These are phyloP conservation scores for Alternaria hordeiaustralica DNA, from an alignment of 2,329 filamentous ascomycete genomes.

Conservation along the genomic window DNA sequence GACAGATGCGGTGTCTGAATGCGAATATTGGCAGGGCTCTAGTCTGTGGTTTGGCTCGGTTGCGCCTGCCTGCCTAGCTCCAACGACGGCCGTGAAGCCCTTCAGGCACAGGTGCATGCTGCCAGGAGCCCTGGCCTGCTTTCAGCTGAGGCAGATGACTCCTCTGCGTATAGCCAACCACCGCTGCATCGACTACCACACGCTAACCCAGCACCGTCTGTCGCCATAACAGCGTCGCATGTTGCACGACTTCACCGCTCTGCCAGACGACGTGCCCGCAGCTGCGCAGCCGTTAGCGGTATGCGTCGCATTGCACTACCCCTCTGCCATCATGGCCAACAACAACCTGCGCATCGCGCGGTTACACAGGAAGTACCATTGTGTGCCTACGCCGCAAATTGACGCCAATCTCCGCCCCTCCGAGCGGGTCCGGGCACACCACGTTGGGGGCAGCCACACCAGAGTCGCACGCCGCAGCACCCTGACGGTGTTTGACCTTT, in stretches of 20 bases:
- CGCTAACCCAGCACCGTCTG: background rate
- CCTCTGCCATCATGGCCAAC: background rate
- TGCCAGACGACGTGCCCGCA: slow-evolving; percentile 1
- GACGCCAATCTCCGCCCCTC: background rate
- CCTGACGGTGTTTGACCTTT: slow-evolving; percentile 3
- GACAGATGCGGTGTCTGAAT: slow-evolving; percentile 8
- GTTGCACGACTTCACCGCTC: slow-evolving; percentile 22
- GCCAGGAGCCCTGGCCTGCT: slow-evolving; percentile 2
- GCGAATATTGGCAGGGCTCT: slow-evolving; percentile 14
- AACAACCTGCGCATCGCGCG: slow-evolving; percentile 18
- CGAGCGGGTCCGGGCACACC: slow-evolving; percentile 13
- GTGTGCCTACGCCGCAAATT: slow-evolving; percentile 7
- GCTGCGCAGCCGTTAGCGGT: slow-evolving; percentile 4
- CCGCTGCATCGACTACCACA: slow-evolving; percentile 4
- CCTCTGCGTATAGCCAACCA: slow-evolving; percentile 13
- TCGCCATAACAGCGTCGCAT: background rate
- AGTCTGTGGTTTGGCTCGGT: slow-evolving; percentile 3
- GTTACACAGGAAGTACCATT: slow-evolving; percentile 5
- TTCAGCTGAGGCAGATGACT: slow-evolving; percentile 11
- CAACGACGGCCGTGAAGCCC: background rate
- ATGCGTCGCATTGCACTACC: background rate
- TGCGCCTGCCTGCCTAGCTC: slow-evolving; percentile 9
- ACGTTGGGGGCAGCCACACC: slow-evolving; percentile 14
- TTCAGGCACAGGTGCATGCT: slow-evolving; percentile 6
- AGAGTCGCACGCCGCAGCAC: background rate